Evolutionary conservation across 2,329 filamentous ascomycete species (phyloP).

Genomic region (Teratosphaeria epicoccoides): DNA sequence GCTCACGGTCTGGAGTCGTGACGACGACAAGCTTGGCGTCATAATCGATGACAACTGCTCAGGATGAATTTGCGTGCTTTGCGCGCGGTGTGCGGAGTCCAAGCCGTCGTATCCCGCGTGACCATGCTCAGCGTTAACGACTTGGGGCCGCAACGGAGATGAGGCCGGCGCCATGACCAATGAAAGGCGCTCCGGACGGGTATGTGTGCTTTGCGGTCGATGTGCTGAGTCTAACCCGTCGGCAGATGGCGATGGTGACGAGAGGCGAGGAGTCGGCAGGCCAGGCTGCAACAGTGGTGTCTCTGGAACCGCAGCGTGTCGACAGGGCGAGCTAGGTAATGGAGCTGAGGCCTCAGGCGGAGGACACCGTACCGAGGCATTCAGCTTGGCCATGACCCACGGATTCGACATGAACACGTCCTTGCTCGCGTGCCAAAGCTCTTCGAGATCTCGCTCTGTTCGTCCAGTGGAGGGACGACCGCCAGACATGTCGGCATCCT

Average conservation of each 20-base stretch:
- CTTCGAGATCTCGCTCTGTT: slow-evolving; percentile 20
- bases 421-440: slow-evolving; percentile 22
- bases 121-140: too few relatives aligned
- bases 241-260: slow-evolving; percentile 17
- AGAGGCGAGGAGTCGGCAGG: slow-evolving; percentile 22
- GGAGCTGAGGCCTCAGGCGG: background rate
- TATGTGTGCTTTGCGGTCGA: slow-evolving; percentile 10
- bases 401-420: slow-evolving; percentile 35
- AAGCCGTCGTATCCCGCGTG: too few relatives aligned
- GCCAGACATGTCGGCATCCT: slow-evolving; percentile 19
- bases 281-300: background rate
- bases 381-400: slow-evolving; percentile 41
- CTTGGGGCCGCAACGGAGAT: background rate
- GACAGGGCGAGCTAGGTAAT: background rate
- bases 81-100: too few relatives aligned
- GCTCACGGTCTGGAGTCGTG: too few relatives aligned
- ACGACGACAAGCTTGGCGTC: too few relatives aligned
- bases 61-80: too few relatives aligned
- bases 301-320: background rate
- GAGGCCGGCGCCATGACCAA: background rate
- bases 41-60: too few relatives aligned
- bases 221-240: slow-evolving; percentile 13
- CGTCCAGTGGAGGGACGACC: slow-evolving; percentile 9
- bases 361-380: slow-evolving; percentile 13
- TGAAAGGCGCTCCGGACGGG: too few relatives aligned